Base-by-base conservation (phyloP, 495 filamentous ascomycete species). In the Neurospora sp. region DNA sequence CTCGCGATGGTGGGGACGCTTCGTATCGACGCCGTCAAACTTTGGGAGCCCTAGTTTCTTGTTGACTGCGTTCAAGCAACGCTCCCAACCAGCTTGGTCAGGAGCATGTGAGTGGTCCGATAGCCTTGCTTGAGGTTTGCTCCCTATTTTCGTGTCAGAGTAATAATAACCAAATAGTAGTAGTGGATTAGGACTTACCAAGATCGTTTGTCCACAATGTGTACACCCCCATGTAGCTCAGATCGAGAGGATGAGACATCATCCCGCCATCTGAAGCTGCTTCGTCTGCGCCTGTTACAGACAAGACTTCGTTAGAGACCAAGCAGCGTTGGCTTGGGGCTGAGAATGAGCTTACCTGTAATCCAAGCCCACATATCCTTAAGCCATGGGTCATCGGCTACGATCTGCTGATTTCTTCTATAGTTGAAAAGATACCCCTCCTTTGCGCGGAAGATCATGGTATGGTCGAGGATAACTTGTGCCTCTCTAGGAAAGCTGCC, bases 221-320 rank as follows among this genome's bases (percentile, higher is more conserved):
- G 71, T 88, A 85, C 54, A 98, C 90, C 4, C 96, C 96, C 78
- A 97, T 80, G 79, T 93, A 99, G 77, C 90, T 94, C 48, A 97
- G 80, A 76, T 98, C 96, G 7, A 97, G 81, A 2, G 87, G 84
- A 48, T 89, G 86, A n/a, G 88, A 83, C 62, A 92, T 86, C 93
- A 97, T 95, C 5, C 90, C 89, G 44, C 89, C 88, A 69, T 90
- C 86, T 31, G 85, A 82, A 16, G 92, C 92, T 48, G 88, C 87
- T 23, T 83, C 83, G 20, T 90, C 89, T 35, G 92, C 91, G 40
- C 89, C 93, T 91, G 76, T 77, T 73, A 72, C 20, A 66, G 23
- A 66, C 27, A 1, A 35, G 27, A 66, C 14, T 18, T 5, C 3
- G 14, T 66, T 66, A 66, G 54, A 66, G 14, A 66, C 54, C 7